Conservation (phyloP, 2,329 filamentous ascomycete genomes). For the Orbilia javanica region DNA sequence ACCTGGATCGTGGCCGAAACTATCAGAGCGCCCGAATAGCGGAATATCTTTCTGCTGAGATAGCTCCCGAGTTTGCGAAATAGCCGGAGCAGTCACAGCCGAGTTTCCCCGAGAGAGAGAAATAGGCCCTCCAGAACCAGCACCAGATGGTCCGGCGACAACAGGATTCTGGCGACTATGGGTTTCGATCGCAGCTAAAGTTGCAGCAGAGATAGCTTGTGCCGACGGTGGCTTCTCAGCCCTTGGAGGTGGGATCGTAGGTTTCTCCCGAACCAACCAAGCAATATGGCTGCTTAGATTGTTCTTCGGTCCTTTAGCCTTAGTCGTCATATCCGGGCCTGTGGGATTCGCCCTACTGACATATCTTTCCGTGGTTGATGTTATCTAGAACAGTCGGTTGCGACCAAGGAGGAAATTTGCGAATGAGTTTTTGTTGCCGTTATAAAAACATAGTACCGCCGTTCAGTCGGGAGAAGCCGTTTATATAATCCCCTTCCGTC, state of each 20-base stretch:
- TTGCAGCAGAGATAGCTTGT: constrained; percentile 35
- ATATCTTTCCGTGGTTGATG: constrained; percentile 34
- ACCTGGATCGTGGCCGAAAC: constrained; percentile 12
- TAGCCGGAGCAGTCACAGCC: neutral
- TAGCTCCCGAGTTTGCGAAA: constrained; percentile 5
- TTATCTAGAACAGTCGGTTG: constrained; percentile 2
- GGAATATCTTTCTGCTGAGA: constrained; percentile 19
- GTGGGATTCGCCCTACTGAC: constrained; percentile 10
- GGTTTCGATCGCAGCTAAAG: constrained; percentile 49
- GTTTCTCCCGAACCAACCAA: constrained; percentile 58
- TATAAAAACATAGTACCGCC: constrained; percentile 12
- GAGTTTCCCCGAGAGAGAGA: constrained; percentile 22
- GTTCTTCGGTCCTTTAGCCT: constrained; percentile 52
- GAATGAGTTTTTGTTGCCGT: constrained; percentile 1
- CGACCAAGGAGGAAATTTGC: neutral
- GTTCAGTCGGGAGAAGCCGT: constrained; percentile 7
- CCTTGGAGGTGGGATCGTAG: constrained; percentile 45
- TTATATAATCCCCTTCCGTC: constrained; percentile 21
- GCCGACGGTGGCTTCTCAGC: constrained; percentile 32
- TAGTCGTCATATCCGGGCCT: constrained; percentile 56
- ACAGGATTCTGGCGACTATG: constrained; percentile 33
- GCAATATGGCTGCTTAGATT: constrained; percentile 57
- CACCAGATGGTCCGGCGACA: neutral
- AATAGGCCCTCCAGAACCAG: neutral
- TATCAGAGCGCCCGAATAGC: constrained; percentile 1